Evolutionary conservation across 2,329 filamentous ascomycete species (phyloP).

Genomic region (Nemania sp.): DNA sequence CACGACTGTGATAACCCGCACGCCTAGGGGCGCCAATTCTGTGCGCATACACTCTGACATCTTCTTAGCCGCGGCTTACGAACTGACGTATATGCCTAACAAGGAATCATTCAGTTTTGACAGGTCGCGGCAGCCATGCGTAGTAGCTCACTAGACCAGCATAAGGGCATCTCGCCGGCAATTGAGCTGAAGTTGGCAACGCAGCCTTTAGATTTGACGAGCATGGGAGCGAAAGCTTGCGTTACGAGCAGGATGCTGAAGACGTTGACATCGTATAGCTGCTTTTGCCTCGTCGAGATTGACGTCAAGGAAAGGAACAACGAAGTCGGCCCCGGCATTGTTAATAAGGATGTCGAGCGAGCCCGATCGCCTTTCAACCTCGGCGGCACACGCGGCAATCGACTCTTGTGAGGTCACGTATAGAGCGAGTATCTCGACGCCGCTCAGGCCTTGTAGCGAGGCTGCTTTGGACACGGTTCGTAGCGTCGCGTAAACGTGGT

Average conservation of each 20-base stretch:
- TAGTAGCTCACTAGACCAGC: constrained; percentile 1
- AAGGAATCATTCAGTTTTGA: neutral
- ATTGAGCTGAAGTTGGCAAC: constrained; percentile 10
- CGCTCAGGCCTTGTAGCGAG: neutral
- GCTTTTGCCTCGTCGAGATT: constrained; percentile 9
- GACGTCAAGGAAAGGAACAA: constrained; percentile 16
- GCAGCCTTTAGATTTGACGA: neutral
- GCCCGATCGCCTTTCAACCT: neutral
- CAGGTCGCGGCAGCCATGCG: neutral
- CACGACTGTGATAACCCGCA: constrained; percentile 18
- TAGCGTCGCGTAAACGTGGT: constrained; percentile 15
- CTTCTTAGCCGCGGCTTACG: constrained; percentile 4
- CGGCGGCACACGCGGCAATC: neutral
- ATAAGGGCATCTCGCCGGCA: neutral
- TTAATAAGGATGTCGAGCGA: constrained; percentile 23
- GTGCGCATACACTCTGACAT: constrained; percentile 10
- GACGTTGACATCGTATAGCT: constrained; percentile 15
- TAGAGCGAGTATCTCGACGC: neutral
- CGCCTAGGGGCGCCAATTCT: constrained; percentile 10
- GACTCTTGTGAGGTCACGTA: constrained; percentile 6
- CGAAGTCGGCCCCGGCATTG: constrained; percentile 19
- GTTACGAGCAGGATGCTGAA: constrained; percentile 2
- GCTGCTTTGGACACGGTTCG: constrained; percentile 3
- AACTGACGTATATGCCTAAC: constrained; percentile 11
- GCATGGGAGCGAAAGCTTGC: constrained; percentile 1